A percentile compares a stretch with the other conserved stretches of the same genome.
These are phyloP conservation scores for Manihot esculenta DNA, from an alignment of 441 rosid species.

Conservation along the genomic window DNA sequence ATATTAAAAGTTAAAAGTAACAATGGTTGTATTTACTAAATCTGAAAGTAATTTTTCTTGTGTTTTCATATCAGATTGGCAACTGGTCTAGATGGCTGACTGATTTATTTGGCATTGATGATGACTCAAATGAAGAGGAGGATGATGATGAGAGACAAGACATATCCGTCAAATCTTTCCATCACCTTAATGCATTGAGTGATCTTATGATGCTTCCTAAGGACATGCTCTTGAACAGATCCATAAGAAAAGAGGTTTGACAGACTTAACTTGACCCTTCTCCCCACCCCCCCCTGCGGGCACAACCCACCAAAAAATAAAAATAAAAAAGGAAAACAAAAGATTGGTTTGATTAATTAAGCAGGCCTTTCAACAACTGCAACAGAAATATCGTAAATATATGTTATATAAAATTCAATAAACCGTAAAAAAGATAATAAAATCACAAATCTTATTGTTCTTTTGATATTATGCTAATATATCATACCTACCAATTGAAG, in stretches of 20 bases:
- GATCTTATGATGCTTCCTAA: slow-evolving; percentile 99
- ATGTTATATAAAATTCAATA: too few relatives aligned
- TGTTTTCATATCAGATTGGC: slow-evolving; percentile 59
- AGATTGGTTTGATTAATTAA: too few relatives aligned
- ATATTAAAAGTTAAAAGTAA: not conserved
- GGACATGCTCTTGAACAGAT: slow-evolving; percentile 73
- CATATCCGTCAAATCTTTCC: slow-evolving; percentile 64
- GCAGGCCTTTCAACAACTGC: not conserved
- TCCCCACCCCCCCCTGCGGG: too few relatives aligned
- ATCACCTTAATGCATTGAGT: slow-evolving; percentile 84
- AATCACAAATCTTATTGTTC: not conserved
- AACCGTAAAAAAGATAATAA: not conserved
- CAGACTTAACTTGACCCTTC: not conserved
- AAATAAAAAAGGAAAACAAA: too few relatives aligned
- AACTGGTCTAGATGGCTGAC: slow-evolving; percentile 98
- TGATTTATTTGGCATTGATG: slow-evolving; percentile 80
- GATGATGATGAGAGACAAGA: slow-evolving; percentile 40
- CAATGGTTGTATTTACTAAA: not conserved
- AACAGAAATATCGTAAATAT: too few relatives aligned
- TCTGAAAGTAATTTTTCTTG: slow-evolving; percentile 13
- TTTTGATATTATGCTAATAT: not conserved
- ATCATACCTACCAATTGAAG: not conserved
- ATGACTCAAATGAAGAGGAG: slow-evolving; percentile 42
- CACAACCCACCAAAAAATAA: too few relatives aligned
- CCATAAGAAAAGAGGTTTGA: slow-evolving; percentile 81